phyloP scores from a whole-genome alignment of 2,329 filamentous ascomycete species.

The Nemania serpens region DNA sequence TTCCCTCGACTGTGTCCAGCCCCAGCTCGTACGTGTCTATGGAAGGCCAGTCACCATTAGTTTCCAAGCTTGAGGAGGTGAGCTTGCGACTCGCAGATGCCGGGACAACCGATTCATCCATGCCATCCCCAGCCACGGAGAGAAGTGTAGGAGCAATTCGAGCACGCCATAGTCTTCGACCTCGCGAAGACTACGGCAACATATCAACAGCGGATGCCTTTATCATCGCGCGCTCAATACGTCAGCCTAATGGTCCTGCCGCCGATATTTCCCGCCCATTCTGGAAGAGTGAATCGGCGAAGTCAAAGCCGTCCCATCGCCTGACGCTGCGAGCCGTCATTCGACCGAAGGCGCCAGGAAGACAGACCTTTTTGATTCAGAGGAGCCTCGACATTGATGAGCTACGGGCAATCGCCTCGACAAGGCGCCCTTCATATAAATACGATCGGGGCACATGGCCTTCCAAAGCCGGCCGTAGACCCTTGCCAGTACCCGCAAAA shows the following conservation, averaged over 20 bases:
- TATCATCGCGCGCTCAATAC: constrained; percentile 49
- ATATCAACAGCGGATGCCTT: constrained; percentile 51
- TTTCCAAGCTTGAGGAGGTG: constrained; percentile 36
- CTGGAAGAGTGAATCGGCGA: background rate
- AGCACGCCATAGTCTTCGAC: constrained; percentile 34
- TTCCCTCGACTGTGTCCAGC: constrained; percentile 28
- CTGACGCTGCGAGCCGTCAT: constrained; percentile 52
- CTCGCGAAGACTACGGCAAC: constrained; percentile 45
- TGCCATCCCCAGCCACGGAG: constrained; percentile 1
- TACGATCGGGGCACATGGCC: constrained; percentile 4
- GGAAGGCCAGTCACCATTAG: constrained; percentile 39
- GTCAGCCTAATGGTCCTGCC: constrained; percentile 40
- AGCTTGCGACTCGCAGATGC: constrained; percentile 31
- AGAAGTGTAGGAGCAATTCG: constrained; percentile 21
- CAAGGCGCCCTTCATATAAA: background rate
- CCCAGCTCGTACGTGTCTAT: constrained; percentile 36
- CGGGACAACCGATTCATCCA: background rate
- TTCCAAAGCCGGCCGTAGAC: constrained; percentile 13
- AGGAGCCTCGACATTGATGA: constrained; percentile 56
- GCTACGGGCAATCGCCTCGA: constrained; percentile 52
- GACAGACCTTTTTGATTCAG: constrained; percentile 53
- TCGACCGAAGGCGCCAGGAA: constrained; percentile 46
- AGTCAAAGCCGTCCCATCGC: constrained; percentile 19
- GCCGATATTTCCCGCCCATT: background rate
- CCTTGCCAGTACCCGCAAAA: constrained; percentile 20